Conservation (phyloP, 106 monocot species). For the Posidonia australis region DNA sequence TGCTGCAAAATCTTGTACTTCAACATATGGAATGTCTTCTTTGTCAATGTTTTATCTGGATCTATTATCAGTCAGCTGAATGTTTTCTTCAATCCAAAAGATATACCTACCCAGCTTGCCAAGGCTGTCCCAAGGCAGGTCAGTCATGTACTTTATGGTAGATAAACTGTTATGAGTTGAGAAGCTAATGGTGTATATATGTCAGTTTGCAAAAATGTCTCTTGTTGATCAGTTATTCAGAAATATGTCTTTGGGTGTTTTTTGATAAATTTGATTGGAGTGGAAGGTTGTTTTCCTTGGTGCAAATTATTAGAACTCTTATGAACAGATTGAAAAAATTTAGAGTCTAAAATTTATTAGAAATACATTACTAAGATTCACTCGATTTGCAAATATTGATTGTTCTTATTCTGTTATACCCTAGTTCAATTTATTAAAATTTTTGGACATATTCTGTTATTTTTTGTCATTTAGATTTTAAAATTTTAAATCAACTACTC, state of each 20-base stretch:
- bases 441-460: neutral
- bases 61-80: slow-evolving; percentile 72
- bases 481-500: neutral
- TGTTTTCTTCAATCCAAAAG: slow-evolving; percentile 58
- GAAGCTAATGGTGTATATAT: too few species aligned
- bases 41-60: slow-evolving; percentile 89
- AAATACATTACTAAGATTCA: too few species aligned
- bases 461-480: neutral
- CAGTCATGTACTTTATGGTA: slow-evolving; percentile 1
- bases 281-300: too few species aligned
- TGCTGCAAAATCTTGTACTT: slow-evolving; percentile 77
- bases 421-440: neutral
- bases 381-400: too few species aligned
- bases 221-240: too few species aligned
- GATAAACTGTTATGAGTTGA: neutral
- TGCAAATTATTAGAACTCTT: neutral
- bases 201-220: too few species aligned
- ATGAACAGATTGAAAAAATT: too few species aligned
- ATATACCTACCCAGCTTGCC: slow-evolving; percentile 70
- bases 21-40: slow-evolving; percentile 94
- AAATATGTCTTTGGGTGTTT: too few species aligned
- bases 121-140: slow-evolving; percentile 91
- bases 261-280: too few species aligned
- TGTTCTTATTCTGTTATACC: neutral
- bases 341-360: too few species aligned